These are phyloP conservation scores for Linnemannia zychae DNA, from an alignment of 192 early-diverging fungal genomes.

Conservation along the genomic window DNA sequence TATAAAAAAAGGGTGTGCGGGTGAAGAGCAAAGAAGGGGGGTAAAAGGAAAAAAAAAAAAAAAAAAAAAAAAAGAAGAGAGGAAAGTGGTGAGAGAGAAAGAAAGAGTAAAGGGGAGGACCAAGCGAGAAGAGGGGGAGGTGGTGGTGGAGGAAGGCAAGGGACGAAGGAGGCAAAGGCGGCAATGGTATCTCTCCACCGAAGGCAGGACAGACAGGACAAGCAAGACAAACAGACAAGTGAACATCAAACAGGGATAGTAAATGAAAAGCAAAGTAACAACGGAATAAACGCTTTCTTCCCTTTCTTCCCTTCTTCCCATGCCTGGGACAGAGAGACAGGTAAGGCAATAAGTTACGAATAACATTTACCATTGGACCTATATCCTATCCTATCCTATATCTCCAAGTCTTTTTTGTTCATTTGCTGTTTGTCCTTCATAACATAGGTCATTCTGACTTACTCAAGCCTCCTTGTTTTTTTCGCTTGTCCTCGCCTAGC, in stretches of 20 bases:
- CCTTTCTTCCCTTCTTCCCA: background rate
- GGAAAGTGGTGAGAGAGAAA: background rate
- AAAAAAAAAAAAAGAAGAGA: background rate
- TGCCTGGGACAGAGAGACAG: too few species aligned
- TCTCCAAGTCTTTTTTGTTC: too few species aligned
- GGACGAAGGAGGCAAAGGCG: background rate
- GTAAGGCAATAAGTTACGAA: too few species aligned
- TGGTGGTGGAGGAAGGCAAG: background rate
- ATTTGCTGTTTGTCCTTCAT: too few species aligned
- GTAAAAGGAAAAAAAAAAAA: background rate
- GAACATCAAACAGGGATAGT: too few species aligned
- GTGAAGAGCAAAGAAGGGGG: background rate
- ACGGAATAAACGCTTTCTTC: constrained; percentile 1
- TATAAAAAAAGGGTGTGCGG: constrained; percentile 5
- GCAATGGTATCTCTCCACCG: background rate
- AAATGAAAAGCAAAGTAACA: constrained; percentile 1
- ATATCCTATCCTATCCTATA: too few species aligned
- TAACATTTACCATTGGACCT: too few species aligned
- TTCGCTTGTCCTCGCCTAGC: background rate
- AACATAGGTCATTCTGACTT: background rate
- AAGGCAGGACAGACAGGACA: background rate
- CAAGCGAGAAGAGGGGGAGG: background rate
- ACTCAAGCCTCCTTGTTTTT: constrained; percentile 15
- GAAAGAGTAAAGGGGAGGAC: background rate
- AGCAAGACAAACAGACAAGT: too few species aligned